phyloP scores from a whole-genome alignment of 192 early-diverging fungal genomes.

The Umbelopsis sp. region DNA sequence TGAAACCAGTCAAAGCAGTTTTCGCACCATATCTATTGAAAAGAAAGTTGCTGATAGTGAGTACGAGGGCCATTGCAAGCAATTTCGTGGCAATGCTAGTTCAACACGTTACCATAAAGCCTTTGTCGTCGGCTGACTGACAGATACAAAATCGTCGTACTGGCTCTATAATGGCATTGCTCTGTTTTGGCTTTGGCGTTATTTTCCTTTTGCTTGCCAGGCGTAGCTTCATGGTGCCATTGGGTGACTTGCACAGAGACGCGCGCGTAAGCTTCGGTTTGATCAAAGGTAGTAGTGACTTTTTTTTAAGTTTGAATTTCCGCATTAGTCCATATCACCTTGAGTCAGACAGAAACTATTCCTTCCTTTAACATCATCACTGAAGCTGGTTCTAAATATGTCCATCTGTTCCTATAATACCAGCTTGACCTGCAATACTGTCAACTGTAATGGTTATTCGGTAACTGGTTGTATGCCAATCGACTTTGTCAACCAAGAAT shows the following conservation, averaged over 20 bases:
- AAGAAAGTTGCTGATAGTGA: not conserved
- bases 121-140: constrained; percentile 2
- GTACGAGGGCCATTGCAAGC: not conserved
- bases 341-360: no score
- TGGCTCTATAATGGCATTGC: not conserved
- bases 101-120: constrained; percentile 9
- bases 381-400: no score
- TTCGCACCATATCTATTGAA: constrained; percentile 16
- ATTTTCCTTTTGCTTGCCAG: constrained; percentile 12
- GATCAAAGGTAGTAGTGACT: no score
- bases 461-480: no score
- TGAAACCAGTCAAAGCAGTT: constrained; percentile 19
- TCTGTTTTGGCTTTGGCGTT: not conserved
- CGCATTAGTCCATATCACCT: no score
- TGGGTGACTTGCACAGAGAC: not conserved
- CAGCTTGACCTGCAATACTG: no score
- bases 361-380: no score
- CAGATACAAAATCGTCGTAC: constrained; percentile 8
- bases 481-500: no score
- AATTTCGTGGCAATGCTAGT: not conserved
- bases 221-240: constrained; percentile 14
- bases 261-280: not conserved
- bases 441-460: no score
- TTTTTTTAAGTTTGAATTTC: no score
- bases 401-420: no score